phyloP scores from a whole-genome alignment of 2,329 filamentous ascomycete genomes.

The Colletotrichum horii region DNA sequence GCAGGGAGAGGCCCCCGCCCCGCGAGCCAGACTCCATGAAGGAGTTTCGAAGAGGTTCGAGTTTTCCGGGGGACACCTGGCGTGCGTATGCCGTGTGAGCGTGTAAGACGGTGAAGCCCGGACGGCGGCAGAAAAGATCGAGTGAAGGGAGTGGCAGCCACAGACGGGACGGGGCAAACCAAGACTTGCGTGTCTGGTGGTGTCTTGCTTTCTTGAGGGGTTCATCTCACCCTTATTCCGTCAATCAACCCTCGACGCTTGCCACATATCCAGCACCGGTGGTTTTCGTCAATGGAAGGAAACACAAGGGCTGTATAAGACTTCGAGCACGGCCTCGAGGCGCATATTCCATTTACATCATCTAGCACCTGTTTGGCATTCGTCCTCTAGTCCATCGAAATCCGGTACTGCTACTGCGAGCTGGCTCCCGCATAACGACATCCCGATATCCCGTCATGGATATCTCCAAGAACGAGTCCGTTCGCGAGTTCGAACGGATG shows the following conservation, averaged over 20 bases:
- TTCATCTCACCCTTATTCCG: conserved; percentile 6
- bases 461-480: conserved; percentile 23
- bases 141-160: background rate
- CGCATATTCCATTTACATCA: background rate
- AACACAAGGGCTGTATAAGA: background rate
- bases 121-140: background rate
- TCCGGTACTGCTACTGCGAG: background rate
- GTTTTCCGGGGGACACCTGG: conserved; percentile 5
- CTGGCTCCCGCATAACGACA: conserved; percentile 4
- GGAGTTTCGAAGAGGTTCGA: conserved; percentile 15
- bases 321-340: conserved; percentile 4
- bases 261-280: background rate
- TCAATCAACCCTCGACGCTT: background rate
- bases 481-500: conserved; percentile 6
- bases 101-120: background rate
- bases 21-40: background rate
- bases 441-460: conserved; percentile 16
- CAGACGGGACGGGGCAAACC: background rate
- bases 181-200: background rate
- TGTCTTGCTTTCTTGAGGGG: background rate
- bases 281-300: background rate
- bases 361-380: background rate
- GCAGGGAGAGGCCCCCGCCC: background rate
- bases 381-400: background rate
- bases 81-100: background rate